Conservation (phyloP, 2,329 filamentous ascomycete genomes). For the Fusarium guadeloupense region DNA sequence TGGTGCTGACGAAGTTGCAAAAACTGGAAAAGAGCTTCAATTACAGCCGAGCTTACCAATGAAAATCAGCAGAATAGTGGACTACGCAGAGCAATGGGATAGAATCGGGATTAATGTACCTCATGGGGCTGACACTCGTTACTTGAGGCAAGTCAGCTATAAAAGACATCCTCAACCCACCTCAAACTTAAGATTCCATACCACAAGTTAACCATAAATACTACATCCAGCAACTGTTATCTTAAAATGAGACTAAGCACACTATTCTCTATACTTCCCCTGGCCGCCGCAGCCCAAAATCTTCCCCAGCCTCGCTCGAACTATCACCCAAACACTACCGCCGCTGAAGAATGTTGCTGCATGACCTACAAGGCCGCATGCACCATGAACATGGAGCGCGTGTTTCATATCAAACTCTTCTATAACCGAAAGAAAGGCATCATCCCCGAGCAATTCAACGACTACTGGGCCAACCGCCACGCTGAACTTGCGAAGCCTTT, state of each 20-base stretch:
- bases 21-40: background rate
- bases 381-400: constrained; percentile 27
- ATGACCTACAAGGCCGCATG: constrained; percentile 28
- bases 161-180: too few relatives aligned
- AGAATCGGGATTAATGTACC: too few relatives aligned
- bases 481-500: background rate
- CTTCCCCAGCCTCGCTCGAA: background rate
- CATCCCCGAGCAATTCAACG: background rate
- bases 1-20: background rate
- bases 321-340: background rate
- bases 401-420: constrained; percentile 15
- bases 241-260: background rate
- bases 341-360: constrained; percentile 18
- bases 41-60: background rate
- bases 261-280: background rate
- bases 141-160: too few relatives aligned
- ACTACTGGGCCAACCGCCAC: background rate
- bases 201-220: background rate
- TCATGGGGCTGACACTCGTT: too few relatives aligned
- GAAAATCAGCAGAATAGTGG: too few relatives aligned
- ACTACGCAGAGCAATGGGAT: too few relatives aligned
- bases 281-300: background rate
- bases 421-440: background rate
- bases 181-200: background rate
- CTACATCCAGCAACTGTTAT: background rate